phyloP scores from a whole-genome alignment of 192 early-diverging fungal genomes.

The Coemansia brasiliensis region DNA sequence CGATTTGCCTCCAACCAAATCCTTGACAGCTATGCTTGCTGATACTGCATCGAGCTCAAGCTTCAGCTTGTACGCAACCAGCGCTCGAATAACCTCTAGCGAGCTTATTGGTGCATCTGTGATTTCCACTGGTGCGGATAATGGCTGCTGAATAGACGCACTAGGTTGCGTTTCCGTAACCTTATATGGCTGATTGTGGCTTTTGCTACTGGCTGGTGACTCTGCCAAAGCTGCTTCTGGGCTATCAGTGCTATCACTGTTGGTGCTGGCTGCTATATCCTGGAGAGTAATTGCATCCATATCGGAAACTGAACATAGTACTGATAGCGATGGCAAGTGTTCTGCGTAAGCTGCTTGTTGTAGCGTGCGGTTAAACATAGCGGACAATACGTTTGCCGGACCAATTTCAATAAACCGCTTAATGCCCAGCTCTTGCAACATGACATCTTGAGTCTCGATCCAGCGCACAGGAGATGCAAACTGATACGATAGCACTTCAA shows the following conservation, averaged over 20 bases:
- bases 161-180: background rate
- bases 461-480: constrained; percentile 93
- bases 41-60: constrained; percentile 72
- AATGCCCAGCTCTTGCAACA: constrained; percentile 75
- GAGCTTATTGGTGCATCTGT: constrained; percentile 58
- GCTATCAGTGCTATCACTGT: background rate
- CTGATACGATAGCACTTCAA: constrained; percentile 90
- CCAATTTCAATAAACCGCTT: constrained; percentile 88
- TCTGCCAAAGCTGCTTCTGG: background rate
- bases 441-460: constrained; percentile 93
- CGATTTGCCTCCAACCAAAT: constrained; percentile 93
- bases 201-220: background rate
- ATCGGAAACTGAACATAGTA: constrained; percentile 70
- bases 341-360: constrained; percentile 41
- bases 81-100: constrained; percentile 71
- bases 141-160: constrained; percentile 43
- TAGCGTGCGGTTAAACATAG: constrained; percentile 86
- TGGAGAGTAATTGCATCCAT: constrained; percentile 67
- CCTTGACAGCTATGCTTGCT: constrained; percentile 66
- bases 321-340: constrained; percentile 50
- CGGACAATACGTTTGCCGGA: constrained; percentile 80
- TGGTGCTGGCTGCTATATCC: background rate
- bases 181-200: background rate
- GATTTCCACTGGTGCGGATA: background rate
- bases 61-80: constrained; percentile 92